Base-by-base conservation (phyloP, 495 filamentous ascomycete species). In the Trichocladium antarcticum region DNA sequence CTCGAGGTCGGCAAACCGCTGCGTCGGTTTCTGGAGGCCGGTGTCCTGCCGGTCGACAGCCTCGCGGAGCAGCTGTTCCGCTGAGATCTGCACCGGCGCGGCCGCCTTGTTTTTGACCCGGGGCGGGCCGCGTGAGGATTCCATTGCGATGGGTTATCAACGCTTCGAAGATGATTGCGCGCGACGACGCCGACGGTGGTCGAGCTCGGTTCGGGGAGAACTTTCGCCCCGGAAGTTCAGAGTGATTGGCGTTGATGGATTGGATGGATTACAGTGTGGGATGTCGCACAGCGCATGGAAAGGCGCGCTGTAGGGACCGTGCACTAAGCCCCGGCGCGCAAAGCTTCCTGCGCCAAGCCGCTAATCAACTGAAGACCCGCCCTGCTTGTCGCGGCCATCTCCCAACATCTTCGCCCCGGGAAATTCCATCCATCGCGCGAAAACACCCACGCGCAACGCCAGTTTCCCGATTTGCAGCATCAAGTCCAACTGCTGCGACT, bases 41-140 rank as follows among this genome's bases (percentile, higher is more conserved):
- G 82, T 81, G 65, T 98, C 92, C 73, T 97, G 92, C 46, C 93
- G 84, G 68, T 98, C 93, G 64, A 98, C 93, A 53, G 92, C 92
- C 71, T 98, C 92, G 44, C 92, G 85, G 43, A 98, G 86, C 53
- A 98, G 81, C 74, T 98, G 92, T 71, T 98, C 92, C 55, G 92
- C 92, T 48, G 83, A 89, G 59, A 96, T 94, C 73, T 96, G 89
- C 46, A 84, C 71, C 17, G 83, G 82, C 65, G 82, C 84, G 43
- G 92, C 72, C 53, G 84, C 84, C 82, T 98, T 98, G 74, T 98
- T 96, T 63, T 95, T 96, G 72, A 98, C 93, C 75, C 89, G 74
- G 5, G 93, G 90, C 45, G 92, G 89, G 58, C 92, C 92, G 31
- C 92, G 86, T 58, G 92, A 85, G 28, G 82, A 76, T 77, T 97